A percentile compares a stretch with the other conserved stretches of the same genome.
Evolutionary conservation across 2,329 filamentous ascomycete species (phyloP).

Genomic region (Cladophialophora chaetospira): DNA sequence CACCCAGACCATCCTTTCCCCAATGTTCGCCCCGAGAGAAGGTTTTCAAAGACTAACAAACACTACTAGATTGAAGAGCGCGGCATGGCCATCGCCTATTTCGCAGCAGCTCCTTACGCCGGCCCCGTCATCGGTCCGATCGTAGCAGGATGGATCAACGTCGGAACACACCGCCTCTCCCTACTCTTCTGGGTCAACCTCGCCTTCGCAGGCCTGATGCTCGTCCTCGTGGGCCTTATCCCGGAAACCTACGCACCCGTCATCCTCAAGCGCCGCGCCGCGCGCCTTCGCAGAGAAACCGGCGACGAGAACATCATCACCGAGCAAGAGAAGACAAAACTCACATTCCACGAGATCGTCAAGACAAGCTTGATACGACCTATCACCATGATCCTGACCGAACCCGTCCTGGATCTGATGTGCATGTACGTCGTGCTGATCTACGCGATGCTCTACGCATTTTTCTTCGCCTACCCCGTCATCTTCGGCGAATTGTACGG

Average conservation of each 20-base stretch:
- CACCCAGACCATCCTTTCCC: too few species aligned
- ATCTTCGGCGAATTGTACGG: constrained; percentile 79
- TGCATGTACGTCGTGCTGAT: constrained; percentile 80
- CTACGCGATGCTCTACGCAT: constrained; percentile 61
- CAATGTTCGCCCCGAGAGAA: too few species aligned
- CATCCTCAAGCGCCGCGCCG: constrained; percentile 53
- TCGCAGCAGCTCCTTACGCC: constrained; percentile 59
- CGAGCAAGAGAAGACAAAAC: constrained; percentile 45
- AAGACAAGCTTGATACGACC: constrained; percentile 47
- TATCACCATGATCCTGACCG: constrained; percentile 54
- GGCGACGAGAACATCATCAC: constrained; percentile 45
- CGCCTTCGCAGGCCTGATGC: constrained; percentile 57
- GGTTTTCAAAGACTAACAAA: too few species aligned
- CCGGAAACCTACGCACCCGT: constrained; percentile 61
- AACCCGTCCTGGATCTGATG: constrained; percentile 83
- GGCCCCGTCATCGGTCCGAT: constrained; percentile 58
- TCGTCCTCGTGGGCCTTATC: constrained; percentile 52
- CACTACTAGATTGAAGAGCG: constrained; percentile 62
- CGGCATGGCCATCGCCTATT: constrained; percentile 60
- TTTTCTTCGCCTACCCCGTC: constrained; percentile 56
- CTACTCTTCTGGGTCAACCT: constrained; percentile 60
- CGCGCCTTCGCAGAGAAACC: constrained; percentile 50
- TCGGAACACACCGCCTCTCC: constrained; percentile 38
- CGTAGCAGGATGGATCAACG: constrained; percentile 60
- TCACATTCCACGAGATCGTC: constrained; percentile 43